Conservation (phyloP, 2,329 filamentous ascomycete species). For the Neonectria punicea region DNA sequence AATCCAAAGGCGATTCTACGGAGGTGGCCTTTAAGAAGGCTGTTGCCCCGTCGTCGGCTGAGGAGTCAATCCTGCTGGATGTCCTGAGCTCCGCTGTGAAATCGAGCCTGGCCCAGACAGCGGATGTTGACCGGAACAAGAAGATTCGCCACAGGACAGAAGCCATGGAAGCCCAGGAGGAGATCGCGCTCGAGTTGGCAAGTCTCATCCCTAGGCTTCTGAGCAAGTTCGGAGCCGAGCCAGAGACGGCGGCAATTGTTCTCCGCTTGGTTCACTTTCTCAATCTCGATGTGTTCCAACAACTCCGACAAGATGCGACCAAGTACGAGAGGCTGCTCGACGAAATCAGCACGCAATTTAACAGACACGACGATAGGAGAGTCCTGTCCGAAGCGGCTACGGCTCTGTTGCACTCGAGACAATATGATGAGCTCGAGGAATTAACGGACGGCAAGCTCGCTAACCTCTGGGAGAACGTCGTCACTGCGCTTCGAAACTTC, state of each 20-base stretch:
- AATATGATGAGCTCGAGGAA: slow-evolving; percentile 89
- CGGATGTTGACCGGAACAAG: slow-evolving; percentile 71
- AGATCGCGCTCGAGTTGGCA: slow-evolving; percentile 81
- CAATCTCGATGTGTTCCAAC: slow-evolving; percentile 87
- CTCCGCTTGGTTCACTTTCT: slow-evolving; percentile 87
- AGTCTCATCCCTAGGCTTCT: slow-evolving; percentile 84
- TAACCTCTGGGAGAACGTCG: slow-evolving; percentile 85
- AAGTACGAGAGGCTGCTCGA: slow-evolving; percentile 85
- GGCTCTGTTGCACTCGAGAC: slow-evolving; percentile 85
- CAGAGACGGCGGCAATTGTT: slow-evolving; percentile 86
- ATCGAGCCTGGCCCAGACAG: slow-evolving; percentile 72
- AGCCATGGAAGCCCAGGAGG: slow-evolving; percentile 77
- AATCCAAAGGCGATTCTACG: slow-evolving; percentile 61
- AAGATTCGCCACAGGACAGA: slow-evolving; percentile 70
- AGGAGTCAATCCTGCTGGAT: slow-evolving; percentile 88
- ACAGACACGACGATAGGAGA: slow-evolving; percentile 86
- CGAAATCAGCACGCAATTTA: slow-evolving; percentile 93
- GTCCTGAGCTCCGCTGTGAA: slow-evolving; percentile 87
- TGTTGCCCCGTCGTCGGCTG: slow-evolving; percentile 77
- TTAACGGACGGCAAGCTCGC: slow-evolving; percentile 83
- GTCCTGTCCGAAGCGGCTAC: slow-evolving; percentile 86
- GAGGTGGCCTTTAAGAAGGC: slow-evolving; percentile 75
- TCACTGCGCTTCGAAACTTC: slow-evolving; percentile 77
- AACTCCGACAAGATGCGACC: slow-evolving; percentile 85
- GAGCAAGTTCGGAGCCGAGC: slow-evolving; percentile 92